A percentile compares a stretch with the other conserved stretches of the same genome.
These are phyloP conservation scores for Prunella vulgaris DNA, from an alignment of 257 asterid genomes.

Conservation along the genomic window DNA sequence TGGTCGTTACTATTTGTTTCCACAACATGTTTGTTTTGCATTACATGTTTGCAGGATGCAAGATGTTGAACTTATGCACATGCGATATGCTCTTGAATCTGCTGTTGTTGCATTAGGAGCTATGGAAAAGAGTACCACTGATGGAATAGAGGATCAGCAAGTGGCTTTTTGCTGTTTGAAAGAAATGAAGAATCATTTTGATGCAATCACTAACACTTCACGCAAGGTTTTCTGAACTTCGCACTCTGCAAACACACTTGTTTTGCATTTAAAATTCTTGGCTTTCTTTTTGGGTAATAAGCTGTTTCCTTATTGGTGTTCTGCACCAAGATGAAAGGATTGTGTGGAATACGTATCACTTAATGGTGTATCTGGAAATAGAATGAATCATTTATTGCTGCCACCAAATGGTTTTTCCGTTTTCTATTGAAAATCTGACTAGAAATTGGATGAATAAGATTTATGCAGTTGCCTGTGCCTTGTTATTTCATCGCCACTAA, in stretches of 20 bases:
- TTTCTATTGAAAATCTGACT: neutral
- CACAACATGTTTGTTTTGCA: constrained; percentile 14
- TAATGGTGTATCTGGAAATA: neutral
- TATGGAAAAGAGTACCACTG: constrained; percentile 62
- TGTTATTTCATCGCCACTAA: neutral
- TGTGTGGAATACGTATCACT: neutral
- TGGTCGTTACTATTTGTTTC: neutral
- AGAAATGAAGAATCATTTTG: constrained; percentile 85
- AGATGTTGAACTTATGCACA: constrained; percentile 94
- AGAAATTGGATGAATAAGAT: neutral
- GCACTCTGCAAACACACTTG: constrained; percentile 12
- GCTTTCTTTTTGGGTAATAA: neutral
- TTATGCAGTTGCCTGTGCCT: neutral
- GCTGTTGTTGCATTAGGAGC: constrained; percentile 79
- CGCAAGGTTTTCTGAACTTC: constrained; percentile 67
- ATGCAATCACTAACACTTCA: constrained; percentile 62
- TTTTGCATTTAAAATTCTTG: constrained; percentile 1
- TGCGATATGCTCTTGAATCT: constrained; percentile 96
- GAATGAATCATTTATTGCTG: neutral
- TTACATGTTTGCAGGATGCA: constrained; percentile 66
- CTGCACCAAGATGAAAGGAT: neutral
- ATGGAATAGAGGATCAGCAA: constrained; percentile 46
- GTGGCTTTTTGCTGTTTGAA: constrained; percentile 45
- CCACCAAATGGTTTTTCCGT: neutral
- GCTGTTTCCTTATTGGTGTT: neutral